Base-by-base conservation (phyloP, 495 filamentous ascomycete genomes). In the Penicillium flavigenum region DNA sequence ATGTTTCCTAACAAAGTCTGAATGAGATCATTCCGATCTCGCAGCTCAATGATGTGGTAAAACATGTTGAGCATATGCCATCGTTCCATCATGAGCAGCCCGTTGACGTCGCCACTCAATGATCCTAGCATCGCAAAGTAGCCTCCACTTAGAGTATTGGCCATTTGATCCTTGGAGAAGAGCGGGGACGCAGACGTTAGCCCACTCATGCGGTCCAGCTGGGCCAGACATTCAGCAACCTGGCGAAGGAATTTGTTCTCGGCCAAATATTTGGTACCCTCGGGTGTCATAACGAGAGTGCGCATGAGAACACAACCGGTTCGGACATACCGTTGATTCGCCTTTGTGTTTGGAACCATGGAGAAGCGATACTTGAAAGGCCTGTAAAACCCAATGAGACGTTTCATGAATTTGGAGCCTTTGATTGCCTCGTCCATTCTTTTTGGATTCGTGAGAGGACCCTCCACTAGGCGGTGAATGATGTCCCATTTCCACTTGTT, bases 1-100 rank as follows among this genome's bases (percentile, higher is more conserved):
- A 98, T 91, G 66, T 92, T 92, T 32, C 86, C 83, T 9, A 98
- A 79, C 63, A 98, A 82, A 20, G 90, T 79, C 61, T 91, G 88
- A 58, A 96, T 89, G 43, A 98, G 79, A 66, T 98, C 94, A 45
- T 93, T 90, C 3, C 95, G 88, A 67, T 90, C 86, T 62, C 87
- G 86, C 19, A 96, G 80, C 64, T 98, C 95, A 54, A 96, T 83
- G 63, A 98, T 94, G 67, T 97, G 93, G 68, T 98, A 98, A 77
- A 96, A 92, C 90, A 98, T 98, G 71, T 97, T 98, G 68, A 96
- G 87, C 80, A 98, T 93, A 59, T 90, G 90, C 92, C 93, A 98
- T 60, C 91, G 80, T 66, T 96, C 92, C 70, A 98, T 86, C 83
- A 98, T 96, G 61, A 85, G 81, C 27, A 97, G 79, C 1, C 94